Evolutionary conservation across 164 flowering plant species (phyloP).

Genomic region (Vitis riparia): DNA sequence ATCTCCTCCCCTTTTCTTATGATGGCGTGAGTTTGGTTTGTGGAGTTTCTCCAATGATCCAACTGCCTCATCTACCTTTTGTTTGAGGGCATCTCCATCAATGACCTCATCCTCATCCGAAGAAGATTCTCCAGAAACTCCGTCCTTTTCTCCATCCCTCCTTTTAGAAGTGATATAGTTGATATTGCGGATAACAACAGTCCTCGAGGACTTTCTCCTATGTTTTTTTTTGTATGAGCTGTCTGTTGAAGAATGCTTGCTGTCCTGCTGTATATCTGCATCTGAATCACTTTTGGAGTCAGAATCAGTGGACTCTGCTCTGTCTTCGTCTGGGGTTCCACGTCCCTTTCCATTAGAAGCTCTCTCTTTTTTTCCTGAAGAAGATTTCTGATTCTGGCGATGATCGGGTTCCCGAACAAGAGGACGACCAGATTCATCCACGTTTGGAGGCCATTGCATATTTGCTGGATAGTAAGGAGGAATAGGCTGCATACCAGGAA

Average conservation of each 20-base stretch:
- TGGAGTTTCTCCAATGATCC: constrained; percentile 45
- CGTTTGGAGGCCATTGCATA: constrained; percentile 50
- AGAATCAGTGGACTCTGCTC: constrained; percentile 32
- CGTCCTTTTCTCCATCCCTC: constrained; percentile 34
- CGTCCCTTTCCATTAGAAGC: constrained; percentile 25
- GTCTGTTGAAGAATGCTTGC: constrained; percentile 33
- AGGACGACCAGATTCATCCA: constrained; percentile 26
- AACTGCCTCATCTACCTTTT: constrained; percentile 52
- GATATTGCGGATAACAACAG: constrained; percentile 68
- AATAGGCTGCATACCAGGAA: constrained; percentile 39
- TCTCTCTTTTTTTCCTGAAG: constrained; percentile 32
- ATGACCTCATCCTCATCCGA: constrained; percentile 39
- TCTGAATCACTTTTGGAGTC: constrained; percentile 39
- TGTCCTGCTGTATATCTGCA: constrained; percentile 23
- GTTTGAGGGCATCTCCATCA: constrained; percentile 42
- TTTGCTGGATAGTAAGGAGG: constrained; percentile 52
- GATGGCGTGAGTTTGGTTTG: constrained; percentile 27
- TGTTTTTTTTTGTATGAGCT: constrained; percentile 29
- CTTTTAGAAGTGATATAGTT: constrained; percentile 55
- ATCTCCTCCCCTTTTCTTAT: constrained; percentile 28
- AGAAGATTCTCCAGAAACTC: constrained; percentile 33
- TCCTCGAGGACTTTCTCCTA: constrained; percentile 51
- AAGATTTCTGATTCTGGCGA: constrained; percentile 25
- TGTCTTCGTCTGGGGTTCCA: constrained; percentile 38
- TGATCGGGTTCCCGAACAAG: constrained; percentile 22